Percentiles rank a stretch among this genome's conserved stretches.
These are phyloP conservation scores for Lonicera japonica DNA, from an alignment of 129 eudicot species.

Conservation along the genomic window DNA sequence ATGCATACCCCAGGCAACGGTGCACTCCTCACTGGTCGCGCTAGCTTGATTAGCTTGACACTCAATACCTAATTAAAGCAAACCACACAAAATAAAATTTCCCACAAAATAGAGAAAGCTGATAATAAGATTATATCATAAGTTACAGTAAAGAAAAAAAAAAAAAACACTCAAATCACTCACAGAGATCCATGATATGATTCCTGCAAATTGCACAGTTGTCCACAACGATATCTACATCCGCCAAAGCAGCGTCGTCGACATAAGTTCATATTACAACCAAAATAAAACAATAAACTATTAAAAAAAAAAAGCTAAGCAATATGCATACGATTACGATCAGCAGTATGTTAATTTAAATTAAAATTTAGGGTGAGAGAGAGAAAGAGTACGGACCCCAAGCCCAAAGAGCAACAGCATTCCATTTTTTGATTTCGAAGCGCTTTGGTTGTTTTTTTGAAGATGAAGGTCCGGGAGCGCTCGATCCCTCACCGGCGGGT, in stretches of 20 bases:
- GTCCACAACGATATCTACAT: slow-evolving; percentile 61
- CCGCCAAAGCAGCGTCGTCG: background rate
- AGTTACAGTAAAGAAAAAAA: background rate
- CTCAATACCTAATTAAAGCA: slow-evolving; percentile 52
- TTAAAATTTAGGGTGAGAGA: slow-evolving; percentile 17
- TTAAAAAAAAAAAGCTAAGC: background rate
- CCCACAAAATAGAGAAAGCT: background rate
- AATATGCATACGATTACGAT: background rate
- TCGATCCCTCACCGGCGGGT: slow-evolving; percentile 54
- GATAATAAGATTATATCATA: background rate
- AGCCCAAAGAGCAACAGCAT: slow-evolving; percentile 67
- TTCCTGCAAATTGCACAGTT: slow-evolving; percentile 72
- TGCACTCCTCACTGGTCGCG: slow-evolving; percentile 96
- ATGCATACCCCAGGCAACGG: slow-evolving; percentile 86
- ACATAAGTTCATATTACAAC: background rate
- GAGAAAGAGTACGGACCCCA: slow-evolving; percentile 37
- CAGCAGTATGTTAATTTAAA: background rate
- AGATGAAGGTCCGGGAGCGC: slow-evolving; percentile 36
- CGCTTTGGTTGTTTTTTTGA: slow-evolving; percentile 44
- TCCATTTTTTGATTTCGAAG: slow-evolving; percentile 60
- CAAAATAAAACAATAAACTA: background rate
- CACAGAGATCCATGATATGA: slow-evolving; percentile 82
- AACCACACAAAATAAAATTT: slow-evolving; percentile 1
- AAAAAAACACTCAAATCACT: slow-evolving; percentile 10
- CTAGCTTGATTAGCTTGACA: slow-evolving; percentile 94